A percentile compares a stretch with the other conserved stretches of the same genome.
phyloP scores from a whole-genome alignment of 805 yeast species.

The Candida taoyuanica region DNA sequence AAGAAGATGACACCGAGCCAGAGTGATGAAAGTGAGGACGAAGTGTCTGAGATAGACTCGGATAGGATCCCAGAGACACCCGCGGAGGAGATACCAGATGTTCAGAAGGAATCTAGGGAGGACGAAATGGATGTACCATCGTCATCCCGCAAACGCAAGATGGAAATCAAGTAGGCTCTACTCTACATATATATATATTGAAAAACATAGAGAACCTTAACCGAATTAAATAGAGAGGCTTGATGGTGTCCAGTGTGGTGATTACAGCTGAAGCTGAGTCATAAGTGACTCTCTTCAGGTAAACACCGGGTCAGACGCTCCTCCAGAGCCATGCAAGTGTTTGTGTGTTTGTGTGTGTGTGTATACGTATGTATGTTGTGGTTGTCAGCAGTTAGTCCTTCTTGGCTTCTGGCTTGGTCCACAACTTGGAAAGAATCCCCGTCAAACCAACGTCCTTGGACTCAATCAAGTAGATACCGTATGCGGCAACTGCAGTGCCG shows the following conservation, averaged over 20 bases:
- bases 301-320: too few species aligned
- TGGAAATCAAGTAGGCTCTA: slow-evolving; percentile 1
- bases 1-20: neutral
- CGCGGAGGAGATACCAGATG: neutral
- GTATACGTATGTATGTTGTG: too few species aligned
- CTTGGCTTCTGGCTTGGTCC: slow-evolving; percentile 39
- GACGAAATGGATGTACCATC: neutral
- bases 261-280: too few species aligned
- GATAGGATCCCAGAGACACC: neutral
- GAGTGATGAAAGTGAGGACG: neutral
- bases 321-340: too few species aligned
- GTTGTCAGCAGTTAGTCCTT: slow-evolving; percentile 1
- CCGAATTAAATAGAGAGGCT: slow-evolving; percentile 8
- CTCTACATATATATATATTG: too few species aligned
- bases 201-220: slow-evolving; percentile 4
- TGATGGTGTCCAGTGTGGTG: too few species aligned
- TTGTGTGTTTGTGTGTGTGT: too few species aligned
- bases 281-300: too few species aligned
- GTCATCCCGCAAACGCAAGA: slow-evolving; percentile 11
- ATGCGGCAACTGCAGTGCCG: slow-evolving; percentile 62
- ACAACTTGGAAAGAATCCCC: slow-evolving; percentile 46
- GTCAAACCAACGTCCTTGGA: slow-evolving; percentile 60
- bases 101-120: neutral
- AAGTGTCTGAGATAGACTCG: neutral
- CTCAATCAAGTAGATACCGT: slow-evolving; percentile 70